Evolutionary conservation across 202 grass and related monocot species (phyloP), one percentile per base, ranked within the genome.

Genomic region (Digitaria exilis): DNA sequence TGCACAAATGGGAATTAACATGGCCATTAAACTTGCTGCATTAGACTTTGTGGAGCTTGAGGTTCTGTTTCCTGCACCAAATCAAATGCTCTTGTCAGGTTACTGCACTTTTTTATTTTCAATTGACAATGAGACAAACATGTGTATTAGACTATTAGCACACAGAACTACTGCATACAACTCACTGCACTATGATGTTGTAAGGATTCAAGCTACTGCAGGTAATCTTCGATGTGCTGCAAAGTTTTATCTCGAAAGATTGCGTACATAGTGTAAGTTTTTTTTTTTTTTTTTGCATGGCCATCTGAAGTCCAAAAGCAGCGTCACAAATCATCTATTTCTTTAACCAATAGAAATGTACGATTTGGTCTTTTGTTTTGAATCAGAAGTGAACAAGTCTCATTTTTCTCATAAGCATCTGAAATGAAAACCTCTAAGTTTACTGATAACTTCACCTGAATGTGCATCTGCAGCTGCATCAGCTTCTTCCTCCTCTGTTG

Each of bases 21-120:
- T 70, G 13, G 28, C 62, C 69, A 80, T 42, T 69, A 87, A 65
- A 84, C 56, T 90, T 55, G 69, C 69, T 84, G 88, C 29, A 41
- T 65, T 70, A 44, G 79, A 78, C 59, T 74, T 78, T 73, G 26
- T 75, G 42, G 88, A 69, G 62, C 75, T 84, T 71, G 80, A 84
- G 37, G 80, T 62, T 75, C 75, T 31, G 18, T 80, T 76, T 83
- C 74, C 88, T 84, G 84, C 84, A 80, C 76, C 22, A 45, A 83
- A 80, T 84, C 2, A 16, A 80, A 65, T 30, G 29, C 9, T 0
- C 14, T 62, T 69, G 74, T 82, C 44, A 56, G 61, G 35, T 80
- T 68, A 83, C 52, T 69, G 19, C 29, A 9, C 59, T 65, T 45
- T 65, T 45, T 16, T n/a, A n/a, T n/a, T 63, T 50, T 7, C 15